phyloP scores from a whole-genome alignment of 1,284 basidiomycete genomes.

The Puccinia brachypodii region DNA sequence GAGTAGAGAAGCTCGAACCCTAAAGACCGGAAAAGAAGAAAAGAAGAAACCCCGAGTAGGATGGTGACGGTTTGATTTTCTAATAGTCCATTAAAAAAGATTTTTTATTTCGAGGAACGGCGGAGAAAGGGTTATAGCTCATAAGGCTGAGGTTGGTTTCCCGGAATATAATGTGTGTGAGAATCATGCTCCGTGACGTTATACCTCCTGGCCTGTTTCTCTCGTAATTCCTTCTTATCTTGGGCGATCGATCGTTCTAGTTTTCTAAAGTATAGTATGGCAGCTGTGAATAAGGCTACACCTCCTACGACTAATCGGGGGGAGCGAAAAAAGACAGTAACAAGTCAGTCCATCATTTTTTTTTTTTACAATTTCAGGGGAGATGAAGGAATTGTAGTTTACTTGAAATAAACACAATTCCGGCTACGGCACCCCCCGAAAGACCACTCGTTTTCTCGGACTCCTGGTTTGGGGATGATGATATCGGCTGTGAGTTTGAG shows the following conservation, averaged over 20 bases:
- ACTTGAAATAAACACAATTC: conserved; percentile 18
- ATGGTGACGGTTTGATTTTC: no score
- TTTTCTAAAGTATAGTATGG: conserved; percentile 5
- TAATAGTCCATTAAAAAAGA: no score
- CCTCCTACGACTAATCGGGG: background rate
- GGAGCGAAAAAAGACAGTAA: background rate
- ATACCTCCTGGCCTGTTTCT: conserved; percentile 12
- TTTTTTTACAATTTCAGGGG: background rate
- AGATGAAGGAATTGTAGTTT: background rate
- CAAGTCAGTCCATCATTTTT: background rate
- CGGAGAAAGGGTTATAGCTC: background rate
- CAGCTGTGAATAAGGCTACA: background rate
- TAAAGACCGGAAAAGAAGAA: no score
- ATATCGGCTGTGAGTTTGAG: background rate
- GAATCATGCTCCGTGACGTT: background rate
- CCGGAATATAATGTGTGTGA: background rate
- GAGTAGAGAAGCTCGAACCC: no score
- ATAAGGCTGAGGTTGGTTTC: conserved; percentile 12
- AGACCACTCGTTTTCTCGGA: background rate
- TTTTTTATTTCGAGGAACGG: no score
- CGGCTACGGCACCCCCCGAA: background rate
- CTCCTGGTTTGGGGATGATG: background rate
- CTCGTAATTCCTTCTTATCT: background rate
- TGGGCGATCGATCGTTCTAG: background rate
- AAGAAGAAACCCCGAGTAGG: no score